A percentile compares a stretch with the other conserved stretches of the same genome.
Evolutionary conservation across 345 rosid species (phyloP).

Genomic region (Citrus sp.): DNA sequence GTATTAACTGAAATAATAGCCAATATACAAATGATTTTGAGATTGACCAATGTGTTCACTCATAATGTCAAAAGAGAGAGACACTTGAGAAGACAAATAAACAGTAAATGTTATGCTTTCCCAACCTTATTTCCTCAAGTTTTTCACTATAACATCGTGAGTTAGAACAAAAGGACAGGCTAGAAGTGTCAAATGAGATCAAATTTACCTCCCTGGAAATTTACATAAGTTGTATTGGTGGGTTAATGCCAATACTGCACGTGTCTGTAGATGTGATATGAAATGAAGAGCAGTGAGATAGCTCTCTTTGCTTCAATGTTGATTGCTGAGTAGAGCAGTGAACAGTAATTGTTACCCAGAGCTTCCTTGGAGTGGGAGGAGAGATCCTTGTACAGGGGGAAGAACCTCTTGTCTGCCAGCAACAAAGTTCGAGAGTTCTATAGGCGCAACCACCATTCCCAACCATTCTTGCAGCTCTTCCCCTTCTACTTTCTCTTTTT

Average conservation of each 20-base stretch:
- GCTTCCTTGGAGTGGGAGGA: conserved; percentile 49
- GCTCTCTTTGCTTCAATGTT: background rate
- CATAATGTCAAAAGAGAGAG: background rate
- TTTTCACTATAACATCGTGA: conserved; percentile 6
- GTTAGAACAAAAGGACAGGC: conserved; percentile 2
- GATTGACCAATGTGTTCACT: conserved; percentile 4
- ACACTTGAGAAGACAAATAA: background rate
- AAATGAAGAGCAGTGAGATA: conserved; percentile 7
- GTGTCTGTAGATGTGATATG: background rate
- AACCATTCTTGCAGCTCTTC: conserved; percentile 87
- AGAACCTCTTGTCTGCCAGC: conserved; percentile 55
- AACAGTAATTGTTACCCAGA: conserved; percentile 17
- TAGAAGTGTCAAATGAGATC: conserved; percentile 15
- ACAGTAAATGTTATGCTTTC: conserved; percentile 16
- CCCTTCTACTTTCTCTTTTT: conserved; percentile 93
- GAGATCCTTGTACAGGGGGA: conserved; percentile 46
- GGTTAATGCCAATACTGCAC: conserved; percentile 1
- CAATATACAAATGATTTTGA: conserved; percentile 18
- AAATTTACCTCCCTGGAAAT: conserved; percentile 25
- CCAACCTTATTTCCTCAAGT: conserved; percentile 7
- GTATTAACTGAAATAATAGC: conserved; percentile 17
- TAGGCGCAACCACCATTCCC: conserved; percentile 76
- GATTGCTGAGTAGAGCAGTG: background rate
- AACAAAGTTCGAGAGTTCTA: conserved; percentile 64
- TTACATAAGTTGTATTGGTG: conserved; percentile 16